A percentile compares a stretch with the other conserved stretches of the same genome.
Conservation (phyloP, 2,329 filamentous ascomycete genomes). For the Arthroderma uncinatum region DNA sequence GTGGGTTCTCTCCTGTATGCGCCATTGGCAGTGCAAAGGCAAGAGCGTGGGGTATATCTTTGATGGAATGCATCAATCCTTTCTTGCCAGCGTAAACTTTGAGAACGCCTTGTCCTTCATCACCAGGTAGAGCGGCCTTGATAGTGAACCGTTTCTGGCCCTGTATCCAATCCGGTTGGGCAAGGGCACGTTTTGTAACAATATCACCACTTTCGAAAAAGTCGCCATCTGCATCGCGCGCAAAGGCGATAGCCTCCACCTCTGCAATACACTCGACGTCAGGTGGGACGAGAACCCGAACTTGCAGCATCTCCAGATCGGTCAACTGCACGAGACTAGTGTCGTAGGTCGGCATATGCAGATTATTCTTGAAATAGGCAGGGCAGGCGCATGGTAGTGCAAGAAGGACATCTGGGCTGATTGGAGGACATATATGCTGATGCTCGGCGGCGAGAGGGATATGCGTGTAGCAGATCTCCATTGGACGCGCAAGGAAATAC, state of each 20-base stretch:
- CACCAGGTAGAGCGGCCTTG: constrained; percentile 81
- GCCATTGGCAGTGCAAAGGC: constrained; percentile 82
- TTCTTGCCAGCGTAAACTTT: constrained; percentile 91
- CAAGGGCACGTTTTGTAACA: constrained; percentile 72
- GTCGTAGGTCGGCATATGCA: constrained; percentile 81
- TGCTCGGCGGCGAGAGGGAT: constrained; percentile 77
- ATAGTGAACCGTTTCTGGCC: constrained; percentile 85
- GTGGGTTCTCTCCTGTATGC: constrained; percentile 83
- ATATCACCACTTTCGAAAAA: constrained; percentile 84
- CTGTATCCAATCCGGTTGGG: constrained; percentile 82
- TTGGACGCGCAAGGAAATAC: constrained; percentile 86
- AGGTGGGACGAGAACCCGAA: constrained; percentile 75
- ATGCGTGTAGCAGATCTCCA: constrained; percentile 91
- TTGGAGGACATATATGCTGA: constrained; percentile 83
- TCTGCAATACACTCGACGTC: constrained; percentile 90
- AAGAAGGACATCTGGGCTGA: constrained; percentile 74
- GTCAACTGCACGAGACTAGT: constrained; percentile 77
- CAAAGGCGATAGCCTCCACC: constrained; percentile 72
- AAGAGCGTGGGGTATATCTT: constrained; percentile 85
- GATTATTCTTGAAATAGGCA: constrained; percentile 69
- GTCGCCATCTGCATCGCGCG: constrained; percentile 78
- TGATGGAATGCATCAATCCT: constrained; percentile 94
- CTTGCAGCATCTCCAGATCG: constrained; percentile 82
- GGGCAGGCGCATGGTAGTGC: constrained; percentile 79
- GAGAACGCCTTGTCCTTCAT: constrained; percentile 76